Evolutionary conservation across 225 moss, liverwort and hornwort genomes (phyloP).

Genomic region (Takakia lepidozioides): DNA sequence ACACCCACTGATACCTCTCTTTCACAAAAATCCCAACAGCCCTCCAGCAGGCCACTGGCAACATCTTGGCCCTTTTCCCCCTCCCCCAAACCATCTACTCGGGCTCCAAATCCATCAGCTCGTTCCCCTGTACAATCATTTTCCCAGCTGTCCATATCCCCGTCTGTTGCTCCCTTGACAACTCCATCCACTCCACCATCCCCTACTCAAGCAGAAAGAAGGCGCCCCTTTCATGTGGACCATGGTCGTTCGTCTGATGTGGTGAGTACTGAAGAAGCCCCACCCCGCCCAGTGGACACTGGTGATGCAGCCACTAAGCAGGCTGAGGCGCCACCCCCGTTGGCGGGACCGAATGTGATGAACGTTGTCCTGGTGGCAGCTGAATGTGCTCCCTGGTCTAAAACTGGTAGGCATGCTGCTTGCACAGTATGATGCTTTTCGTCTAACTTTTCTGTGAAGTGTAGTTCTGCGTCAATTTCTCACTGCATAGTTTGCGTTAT

Average conservation of each 20-base stretch:
- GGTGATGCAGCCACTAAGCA: slow-evolving; percentile 23
- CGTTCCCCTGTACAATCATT: slow-evolving; percentile 45
- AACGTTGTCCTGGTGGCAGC: slow-evolving; percentile 70
- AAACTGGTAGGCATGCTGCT: slow-evolving; percentile 45
- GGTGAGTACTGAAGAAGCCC: slow-evolving; percentile 10
- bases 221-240: slow-evolving; percentile 35
- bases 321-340: slow-evolving; percentile 44
- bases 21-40: slow-evolving; percentile 16
- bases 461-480: too few relatives aligned
- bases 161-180: slow-evolving; percentile 13
- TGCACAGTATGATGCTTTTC: slow-evolving; percentile 2
- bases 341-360: slow-evolving; percentile 83
- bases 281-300: slow-evolving; percentile 15
- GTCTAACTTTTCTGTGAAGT: too few relatives aligned
- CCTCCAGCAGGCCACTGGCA: slow-evolving; percentile 40
- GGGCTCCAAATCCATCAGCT: slow-evolving; percentile 15
- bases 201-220: slow-evolving; percentile 19
- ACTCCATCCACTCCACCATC: slow-evolving; percentile 13
- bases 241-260: slow-evolving; percentile 25
- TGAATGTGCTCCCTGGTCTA: slow-evolving; percentile 92
- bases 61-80: slow-evolving; percentile 60
- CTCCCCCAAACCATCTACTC: slow-evolving; percentile 27
- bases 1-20: slow-evolving; percentile 17
- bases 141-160: slow-evolving; percentile 25
- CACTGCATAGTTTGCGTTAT: too few relatives aligned